phyloP scores from a whole-genome alignment of 2,329 filamentous ascomycete species.

The Ophiostoma montium region DNA sequence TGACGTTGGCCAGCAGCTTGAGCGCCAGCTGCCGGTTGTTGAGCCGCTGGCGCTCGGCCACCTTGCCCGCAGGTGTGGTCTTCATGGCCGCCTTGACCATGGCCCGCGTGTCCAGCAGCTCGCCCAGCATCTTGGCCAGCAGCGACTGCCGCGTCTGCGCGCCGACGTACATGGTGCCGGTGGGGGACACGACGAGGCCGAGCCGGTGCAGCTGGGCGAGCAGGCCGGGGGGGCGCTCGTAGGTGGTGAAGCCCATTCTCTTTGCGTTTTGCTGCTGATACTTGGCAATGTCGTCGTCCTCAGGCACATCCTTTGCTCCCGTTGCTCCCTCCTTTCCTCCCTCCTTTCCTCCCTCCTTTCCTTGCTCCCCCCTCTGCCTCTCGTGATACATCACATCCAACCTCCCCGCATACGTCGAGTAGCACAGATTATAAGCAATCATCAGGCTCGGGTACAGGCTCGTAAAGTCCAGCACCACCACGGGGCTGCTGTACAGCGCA shows the following conservation, averaged over 20 bases:
- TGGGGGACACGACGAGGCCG: conserved; percentile 82
- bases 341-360: neutral
- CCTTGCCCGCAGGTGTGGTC: conserved; percentile 45
- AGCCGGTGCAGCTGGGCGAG: conserved; percentile 63
- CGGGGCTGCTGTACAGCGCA: conserved; percentile 78
- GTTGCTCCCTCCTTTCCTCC: too few relatives aligned
- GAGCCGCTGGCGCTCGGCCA: conserved; percentile 70
- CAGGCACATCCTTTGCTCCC: neutral
- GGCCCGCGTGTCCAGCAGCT: conserved; percentile 87
- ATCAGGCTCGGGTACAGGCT: conserved; percentile 94
- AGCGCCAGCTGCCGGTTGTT: conserved; percentile 86
- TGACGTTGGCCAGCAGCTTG: conserved; percentile 96
- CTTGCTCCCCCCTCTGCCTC: neutral
- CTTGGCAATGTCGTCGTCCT: neutral
- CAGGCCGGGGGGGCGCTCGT: conserved; percentile 60
- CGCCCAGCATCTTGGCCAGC: conserved; percentile 88
- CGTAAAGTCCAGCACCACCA: conserved; percentile 90
- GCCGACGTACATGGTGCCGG: conserved; percentile 92
- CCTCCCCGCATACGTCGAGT: conserved; percentile 86
- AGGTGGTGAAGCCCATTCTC: conserved; percentile 91
- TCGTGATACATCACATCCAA: conserved; percentile 27
- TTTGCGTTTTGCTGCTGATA: conserved; percentile 29
- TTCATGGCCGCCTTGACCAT: conserved; percentile 99
- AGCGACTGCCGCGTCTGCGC: conserved; percentile 76
- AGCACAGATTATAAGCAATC: conserved; percentile 99